Base-by-base conservation (phyloP, 805 yeast species). In the Cyberlindnera euphorbiae region DNA sequence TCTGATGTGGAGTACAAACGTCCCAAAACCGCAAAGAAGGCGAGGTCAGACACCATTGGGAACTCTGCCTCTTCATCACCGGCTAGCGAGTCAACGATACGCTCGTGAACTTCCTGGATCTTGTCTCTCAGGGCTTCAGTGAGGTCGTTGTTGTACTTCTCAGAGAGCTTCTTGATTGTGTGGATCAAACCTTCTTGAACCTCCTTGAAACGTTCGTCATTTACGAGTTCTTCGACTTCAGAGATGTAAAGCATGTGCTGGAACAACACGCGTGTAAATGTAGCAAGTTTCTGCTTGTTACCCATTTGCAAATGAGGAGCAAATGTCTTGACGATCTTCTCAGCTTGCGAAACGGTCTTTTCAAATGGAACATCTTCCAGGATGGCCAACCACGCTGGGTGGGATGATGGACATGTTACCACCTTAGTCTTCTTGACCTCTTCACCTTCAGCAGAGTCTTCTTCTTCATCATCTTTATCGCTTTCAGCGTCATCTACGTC, bases 1-100 rank as follows among this genome's bases (percentile, higher is more conserved):
- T 93, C 99, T 0, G 98, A 93, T 1, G 97, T 87, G 0, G 98
- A 89, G 55, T 83, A 93, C 5, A 88, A 56, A 36, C 71, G 66
- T 6, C 97, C 97, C 39, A 89, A 68, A 5, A 87, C 50, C 0
- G 78, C 67, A 52, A 81, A 84, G 41, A 82, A 74, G 6, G 85
- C 60, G 40, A 87, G 60, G 53, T 88, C 95, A 1, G 74, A 62
- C 12, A 62, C 48, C 28, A 56, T 60, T 21, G 72, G 68, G 41
- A 64, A 67, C 22, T 54, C 48, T 3, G 47, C 45, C 12, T 53
- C 50, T 8, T 51, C 49, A 11, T 53, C 50, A 35, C 63, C 62
- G 14, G 46, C 38, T 0, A 49, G 29, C 2, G 51, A 48, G 4
- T 46, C 53, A 8, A 52, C 46, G 18, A 82, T 67, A 42, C 81